Percentiles rank a stretch among this genome's conserved stretches.
Evolutionary conservation across 2,329 filamentous ascomycete species (phyloP).

Genomic region (Volutella citrinella): DNA sequence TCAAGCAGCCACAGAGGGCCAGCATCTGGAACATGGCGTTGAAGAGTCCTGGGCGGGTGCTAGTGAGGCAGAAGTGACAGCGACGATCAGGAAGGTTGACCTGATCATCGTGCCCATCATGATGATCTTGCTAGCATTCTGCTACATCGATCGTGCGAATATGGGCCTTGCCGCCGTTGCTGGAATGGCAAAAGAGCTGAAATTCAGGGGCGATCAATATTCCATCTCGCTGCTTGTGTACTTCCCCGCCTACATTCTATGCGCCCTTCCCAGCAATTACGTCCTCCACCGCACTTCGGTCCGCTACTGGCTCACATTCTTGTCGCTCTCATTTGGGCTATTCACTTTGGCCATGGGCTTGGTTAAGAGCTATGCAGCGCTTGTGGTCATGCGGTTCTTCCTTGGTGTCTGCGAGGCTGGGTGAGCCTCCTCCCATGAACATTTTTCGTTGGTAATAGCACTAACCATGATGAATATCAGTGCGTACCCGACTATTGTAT

Average conservation of each 20-base stretch:
- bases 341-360: constrained; percentile 1
- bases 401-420: constrained; percentile 8
- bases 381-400: constrained; percentile 12
- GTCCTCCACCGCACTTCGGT: constrained; percentile 3
- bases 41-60: too few species aligned
- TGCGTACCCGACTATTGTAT: constrained; percentile 1
- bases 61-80: too few species aligned
- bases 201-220: constrained; percentile 1
- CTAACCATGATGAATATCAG: too few species aligned
- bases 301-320: constrained; percentile 3
- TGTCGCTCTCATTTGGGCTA: neutral
- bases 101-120: constrained; percentile 1
- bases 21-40: too few species aligned
- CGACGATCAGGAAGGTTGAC: constrained; percentile 1
- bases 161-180: constrained; percentile 4
- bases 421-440: too few species aligned
- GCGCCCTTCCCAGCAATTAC: constrained; percentile 4
- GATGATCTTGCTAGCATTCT: constrained; percentile 2
- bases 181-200: constrained; percentile 1
- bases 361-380: neutral
- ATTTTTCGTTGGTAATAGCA: too few species aligned
- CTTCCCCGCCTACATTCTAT: constrained; percentile 3
- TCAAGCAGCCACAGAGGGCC: too few species aligned
- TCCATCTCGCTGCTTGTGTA: constrained; percentile 3
- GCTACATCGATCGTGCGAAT: constrained; percentile 4